Evolutionary conservation across 2,329 filamentous ascomycete species (phyloP).

Genomic region (Paracoccidioides brasiliensis): DNA sequence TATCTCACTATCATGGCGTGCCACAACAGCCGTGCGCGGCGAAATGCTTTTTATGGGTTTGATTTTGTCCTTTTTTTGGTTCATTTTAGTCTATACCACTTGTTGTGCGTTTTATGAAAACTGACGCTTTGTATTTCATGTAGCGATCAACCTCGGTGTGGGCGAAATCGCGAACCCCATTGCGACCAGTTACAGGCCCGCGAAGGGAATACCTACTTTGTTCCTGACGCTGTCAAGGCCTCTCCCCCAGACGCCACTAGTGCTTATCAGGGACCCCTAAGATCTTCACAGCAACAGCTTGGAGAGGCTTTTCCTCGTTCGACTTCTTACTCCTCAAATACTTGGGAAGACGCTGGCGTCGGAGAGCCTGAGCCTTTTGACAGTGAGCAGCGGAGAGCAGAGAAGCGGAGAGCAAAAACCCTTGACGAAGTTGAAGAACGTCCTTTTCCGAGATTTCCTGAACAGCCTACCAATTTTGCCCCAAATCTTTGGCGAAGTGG

Average conservation of each 20-base stretch:
- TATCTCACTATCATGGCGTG: constrained; percentile 6
- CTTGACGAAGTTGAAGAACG: not conserved
- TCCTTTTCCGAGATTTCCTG: not conserved
- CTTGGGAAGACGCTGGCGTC: not conserved
- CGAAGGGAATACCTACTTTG: not conserved
- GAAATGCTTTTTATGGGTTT: constrained; percentile 10
- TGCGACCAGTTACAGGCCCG: not conserved
- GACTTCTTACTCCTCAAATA: not conserved
- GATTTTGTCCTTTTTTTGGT: not conserved
- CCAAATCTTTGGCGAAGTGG: not conserved
- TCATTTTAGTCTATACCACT: not conserved
- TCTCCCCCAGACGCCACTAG: not conserved
- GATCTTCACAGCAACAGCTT: not conserved
- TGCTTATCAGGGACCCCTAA: not conserved
- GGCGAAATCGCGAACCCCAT: not conserved
- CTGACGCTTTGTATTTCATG: not conserved
- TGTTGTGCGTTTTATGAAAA: not conserved
- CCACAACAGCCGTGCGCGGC: constrained; percentile 2
- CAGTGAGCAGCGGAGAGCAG: not conserved
- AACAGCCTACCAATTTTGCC: not conserved
- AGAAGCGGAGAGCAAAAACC: no score
- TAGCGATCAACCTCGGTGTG: not conserved
- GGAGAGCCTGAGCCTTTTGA: not conserved
- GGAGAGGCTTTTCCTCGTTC: not conserved
- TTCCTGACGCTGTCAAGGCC: not conserved